Percentiles rank a stretch among this genome's conserved stretches.
phyloP scores from a whole-genome alignment of 2,329 filamentous ascomycete species.

The Pseudocercospora vitis region DNA sequence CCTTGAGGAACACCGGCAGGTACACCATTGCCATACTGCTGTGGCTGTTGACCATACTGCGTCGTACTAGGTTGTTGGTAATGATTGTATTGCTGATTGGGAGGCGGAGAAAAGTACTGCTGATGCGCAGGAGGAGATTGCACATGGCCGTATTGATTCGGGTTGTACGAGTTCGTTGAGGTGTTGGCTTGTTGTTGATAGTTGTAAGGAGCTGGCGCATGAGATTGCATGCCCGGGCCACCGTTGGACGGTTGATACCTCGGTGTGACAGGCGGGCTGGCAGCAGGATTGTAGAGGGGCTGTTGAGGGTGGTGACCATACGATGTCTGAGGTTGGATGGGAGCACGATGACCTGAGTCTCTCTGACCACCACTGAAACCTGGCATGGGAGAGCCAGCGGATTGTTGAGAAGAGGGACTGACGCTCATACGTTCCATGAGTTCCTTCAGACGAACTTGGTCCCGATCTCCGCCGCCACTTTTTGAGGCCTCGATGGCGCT shows the following conservation, averaged over 20 bases:
- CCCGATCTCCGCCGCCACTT: slow-evolving; percentile 70
- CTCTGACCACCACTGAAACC: slow-evolving; percentile 28
- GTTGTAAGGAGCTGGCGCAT: slow-evolving; percentile 25
- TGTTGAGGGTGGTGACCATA: slow-evolving; percentile 36
- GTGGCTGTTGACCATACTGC: slow-evolving; percentile 61
- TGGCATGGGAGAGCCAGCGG: slow-evolving; percentile 44
- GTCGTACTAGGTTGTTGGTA: slow-evolving; percentile 52
- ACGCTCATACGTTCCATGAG: slow-evolving; percentile 96
- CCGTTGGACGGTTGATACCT: slow-evolving; percentile 41
- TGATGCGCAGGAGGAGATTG: slow-evolving; percentile 59
- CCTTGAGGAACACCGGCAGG: slow-evolving; percentile 58
- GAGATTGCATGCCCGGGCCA: slow-evolving; percentile 35
- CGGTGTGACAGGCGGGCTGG: slow-evolving; percentile 49
- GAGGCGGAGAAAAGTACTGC: slow-evolving; percentile 52
- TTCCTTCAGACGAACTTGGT: slow-evolving; percentile 79
- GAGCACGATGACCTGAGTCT: slow-evolving; percentile 37
- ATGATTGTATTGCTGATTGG: slow-evolving; percentile 45
- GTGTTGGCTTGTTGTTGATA: slow-evolving; percentile 28
- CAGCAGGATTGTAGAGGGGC: slow-evolving; percentile 51
- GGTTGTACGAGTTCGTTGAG: slow-evolving; percentile 43
- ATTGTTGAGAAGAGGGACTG: slow-evolving; percentile 52
- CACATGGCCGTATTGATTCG: slow-evolving; percentile 46
- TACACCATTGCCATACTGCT: slow-evolving; percentile 41
- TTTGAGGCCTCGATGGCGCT: slow-evolving; percentile 82
- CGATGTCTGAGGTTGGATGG: slow-evolving; percentile 45